A percentile compares a stretch with the other conserved stretches of the same genome.
phyloP scores from a whole-genome alignment of 2,329 filamentous ascomycete genomes.

The Diaporthe sp. region DNA sequence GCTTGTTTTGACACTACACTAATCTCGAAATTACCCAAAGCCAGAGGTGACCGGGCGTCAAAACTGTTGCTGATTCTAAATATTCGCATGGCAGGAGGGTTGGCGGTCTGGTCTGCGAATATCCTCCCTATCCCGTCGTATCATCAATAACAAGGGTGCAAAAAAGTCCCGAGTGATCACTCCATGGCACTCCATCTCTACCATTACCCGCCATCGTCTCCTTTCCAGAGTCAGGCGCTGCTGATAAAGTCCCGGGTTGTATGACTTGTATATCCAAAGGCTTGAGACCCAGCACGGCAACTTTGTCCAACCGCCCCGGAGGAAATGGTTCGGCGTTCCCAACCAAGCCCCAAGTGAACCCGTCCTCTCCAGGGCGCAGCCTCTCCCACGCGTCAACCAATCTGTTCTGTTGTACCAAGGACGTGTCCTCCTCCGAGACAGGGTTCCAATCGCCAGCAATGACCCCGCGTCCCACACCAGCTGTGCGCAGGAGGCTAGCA shows the following conservation, averaged over 20 bases:
- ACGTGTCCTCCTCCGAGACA: slow-evolving; percentile 52
- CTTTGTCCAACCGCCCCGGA: slow-evolving; percentile 54
- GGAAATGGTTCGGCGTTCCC: slow-evolving; percentile 50
- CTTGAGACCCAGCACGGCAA: slow-evolving; percentile 45
- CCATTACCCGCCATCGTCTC: too few species aligned
- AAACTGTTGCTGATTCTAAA: too few species aligned
- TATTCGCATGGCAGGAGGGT: background rate
- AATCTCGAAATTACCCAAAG: too few species aligned
- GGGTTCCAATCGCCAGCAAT: slow-evolving; percentile 59
- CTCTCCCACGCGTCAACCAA: slow-evolving; percentile 54
- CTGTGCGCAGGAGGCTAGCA: slow-evolving; percentile 45
- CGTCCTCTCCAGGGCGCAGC: slow-evolving; percentile 48
- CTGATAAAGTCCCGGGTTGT: background rate
- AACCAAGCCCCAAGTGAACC: slow-evolving; percentile 56
- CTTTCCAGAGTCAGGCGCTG: too few species aligned
- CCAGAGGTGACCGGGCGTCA: too few species aligned
- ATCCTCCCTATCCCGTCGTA: too few species aligned
- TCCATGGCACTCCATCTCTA: background rate
- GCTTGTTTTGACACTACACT: too few species aligned
- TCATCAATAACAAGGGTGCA: background rate
- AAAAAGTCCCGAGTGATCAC: background rate
- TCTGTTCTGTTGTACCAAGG: slow-evolving; percentile 49
- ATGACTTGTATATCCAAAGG: background rate
- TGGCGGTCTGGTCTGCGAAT: too few species aligned
- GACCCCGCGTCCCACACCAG: slow-evolving; percentile 48